Evolutionary conservation across 2,329 filamentous ascomycete genomes (phyloP).

Genomic region (Domatiomyces catenatus): DNA sequence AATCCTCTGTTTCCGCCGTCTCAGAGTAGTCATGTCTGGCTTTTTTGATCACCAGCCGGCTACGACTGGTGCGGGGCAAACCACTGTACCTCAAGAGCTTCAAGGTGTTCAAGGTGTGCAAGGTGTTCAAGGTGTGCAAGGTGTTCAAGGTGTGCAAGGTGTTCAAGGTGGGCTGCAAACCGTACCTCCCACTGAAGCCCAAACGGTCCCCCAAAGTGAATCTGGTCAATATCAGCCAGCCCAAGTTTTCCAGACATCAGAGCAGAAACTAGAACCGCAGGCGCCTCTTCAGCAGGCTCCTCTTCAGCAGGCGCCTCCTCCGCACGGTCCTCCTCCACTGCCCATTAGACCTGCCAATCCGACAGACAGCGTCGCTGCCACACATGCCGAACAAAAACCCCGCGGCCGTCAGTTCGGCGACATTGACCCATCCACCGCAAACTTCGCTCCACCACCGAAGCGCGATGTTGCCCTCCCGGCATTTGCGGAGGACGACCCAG

Average conservation of each 20-base stretch:
- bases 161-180: too few relatives aligned
- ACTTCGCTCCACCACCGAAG: not conserved
- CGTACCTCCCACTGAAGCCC: too few relatives aligned
- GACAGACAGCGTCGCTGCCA: not conserved
- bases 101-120: too few relatives aligned
- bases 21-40: not conserved
- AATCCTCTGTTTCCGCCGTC: not conserved
- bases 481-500: slow-evolving; percentile 13
- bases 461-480: not conserved
- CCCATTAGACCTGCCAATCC: not conserved
- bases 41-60: not conserved
- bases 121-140: too few relatives aligned
- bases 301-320: too few relatives aligned
- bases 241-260: not conserved
- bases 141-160: too few relatives aligned
- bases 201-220: not conserved
- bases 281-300: too few relatives aligned
- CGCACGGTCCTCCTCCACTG: not conserved
- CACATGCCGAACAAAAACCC: not conserved
- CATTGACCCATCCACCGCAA: not conserved
- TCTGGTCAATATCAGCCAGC: not conserved
- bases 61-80: not conserved
- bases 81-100: too few relatives aligned
- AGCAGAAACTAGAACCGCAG: not conserved
- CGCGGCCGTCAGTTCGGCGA: not conserved